These are phyloP conservation scores for Hirsutella rhossiliensis DNA, from an alignment of 2,329 filamentous ascomycete genomes.

Conservation along the genomic window DNA sequence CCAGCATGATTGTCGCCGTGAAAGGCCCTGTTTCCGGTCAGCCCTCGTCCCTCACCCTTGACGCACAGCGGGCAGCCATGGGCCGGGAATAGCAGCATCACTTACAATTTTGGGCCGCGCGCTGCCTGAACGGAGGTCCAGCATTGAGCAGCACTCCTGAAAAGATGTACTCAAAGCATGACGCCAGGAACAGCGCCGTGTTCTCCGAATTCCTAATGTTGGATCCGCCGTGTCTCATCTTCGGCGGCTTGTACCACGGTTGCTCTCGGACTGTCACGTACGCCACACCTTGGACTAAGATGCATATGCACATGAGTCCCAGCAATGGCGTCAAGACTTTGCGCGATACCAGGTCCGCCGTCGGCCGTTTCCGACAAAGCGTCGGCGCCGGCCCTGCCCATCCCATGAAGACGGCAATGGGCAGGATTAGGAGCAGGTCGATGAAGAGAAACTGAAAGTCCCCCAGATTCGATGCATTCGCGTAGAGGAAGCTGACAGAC, in stretches of 20 bases:
- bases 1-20: conserved; percentile 59
- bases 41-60: neutral
- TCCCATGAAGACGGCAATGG: conserved; percentile 97
- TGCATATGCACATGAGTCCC: conserved; percentile 75
- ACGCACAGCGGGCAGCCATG: neutral
- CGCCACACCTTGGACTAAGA: conserved; percentile 62
- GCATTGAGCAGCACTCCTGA: conserved; percentile 82
- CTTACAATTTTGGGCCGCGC: conserved; percentile 68
- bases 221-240: conserved; percentile 63
- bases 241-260: conserved; percentile 76
- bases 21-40: conserved; percentile 55
- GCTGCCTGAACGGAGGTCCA: conserved; percentile 80
- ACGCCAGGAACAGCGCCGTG: conserved; percentile 77
- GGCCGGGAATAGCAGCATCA: no score
- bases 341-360: conserved; percentile 79
- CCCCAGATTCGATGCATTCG: conserved; percentile 83
- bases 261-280: conserved; percentile 68
- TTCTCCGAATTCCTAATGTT: conserved; percentile 91
- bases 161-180: conserved; percentile 90
- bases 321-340: conserved; percentile 86
- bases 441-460: conserved; percentile 98
- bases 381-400: conserved; percentile 78
- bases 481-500: conserved; percentile 91
- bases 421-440: conserved; percentile 81
- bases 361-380: conserved; percentile 76